These are phyloP conservation scores for Clitoria ternatea DNA, from an alignment of 306 rosid genomes.

Conservation along the genomic window DNA sequence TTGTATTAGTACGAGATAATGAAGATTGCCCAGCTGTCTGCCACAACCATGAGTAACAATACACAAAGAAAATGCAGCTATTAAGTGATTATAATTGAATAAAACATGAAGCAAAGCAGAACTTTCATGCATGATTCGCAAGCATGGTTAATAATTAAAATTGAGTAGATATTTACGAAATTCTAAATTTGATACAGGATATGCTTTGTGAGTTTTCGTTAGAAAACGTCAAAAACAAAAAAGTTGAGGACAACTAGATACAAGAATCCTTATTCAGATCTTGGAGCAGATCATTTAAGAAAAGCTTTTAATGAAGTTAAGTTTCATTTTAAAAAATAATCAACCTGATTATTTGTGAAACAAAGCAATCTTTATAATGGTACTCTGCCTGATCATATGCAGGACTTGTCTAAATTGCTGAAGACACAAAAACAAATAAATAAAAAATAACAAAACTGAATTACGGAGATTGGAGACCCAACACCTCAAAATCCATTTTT, in stretches of 20 bases:
- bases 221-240: background rate
- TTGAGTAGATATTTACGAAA: conserved; percentile 7
- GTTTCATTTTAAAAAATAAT: conserved; percentile 3
- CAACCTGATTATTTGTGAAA: conserved; percentile 4
- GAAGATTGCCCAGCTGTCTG: conserved; percentile 54
- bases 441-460: too few species aligned
- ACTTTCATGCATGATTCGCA: background rate
- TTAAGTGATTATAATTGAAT: conserved; percentile 12
- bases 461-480: background rate
- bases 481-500: background rate
- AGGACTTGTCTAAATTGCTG: background rate
- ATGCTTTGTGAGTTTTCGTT: background rate
- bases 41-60: conserved; percentile 23
- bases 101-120: conserved; percentile 5
- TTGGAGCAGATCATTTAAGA: background rate
- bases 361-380: background rate
- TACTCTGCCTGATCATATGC: background rate
- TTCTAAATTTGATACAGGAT: background rate
- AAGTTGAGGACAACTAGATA: background rate
- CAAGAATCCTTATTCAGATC: background rate
- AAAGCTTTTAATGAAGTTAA: background rate
- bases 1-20: conserved; percentile 26
- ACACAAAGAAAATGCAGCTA: conserved; percentile 17
- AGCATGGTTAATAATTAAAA: background rate
- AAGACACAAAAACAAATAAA: background rate